Percentiles rank a stretch among this genome's conserved stretches.
Conservation (phyloP, 306 rosid genomes). For the Neltuma alba region DNA sequence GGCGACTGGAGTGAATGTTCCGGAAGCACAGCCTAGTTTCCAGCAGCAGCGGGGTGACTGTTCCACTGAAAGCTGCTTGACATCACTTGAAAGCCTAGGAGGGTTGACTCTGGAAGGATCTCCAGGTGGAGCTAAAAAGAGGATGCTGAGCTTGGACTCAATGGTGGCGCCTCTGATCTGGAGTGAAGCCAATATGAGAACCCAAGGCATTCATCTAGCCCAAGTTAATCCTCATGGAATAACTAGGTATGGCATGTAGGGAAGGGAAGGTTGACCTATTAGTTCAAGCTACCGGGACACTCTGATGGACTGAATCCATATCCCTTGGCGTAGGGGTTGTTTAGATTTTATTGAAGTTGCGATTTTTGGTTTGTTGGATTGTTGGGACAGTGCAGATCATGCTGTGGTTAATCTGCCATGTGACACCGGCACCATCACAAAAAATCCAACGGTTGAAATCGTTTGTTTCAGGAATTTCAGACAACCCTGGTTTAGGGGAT, state of each 20-base stretch:
- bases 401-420: background rate
- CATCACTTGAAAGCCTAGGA: slow-evolving; percentile 11
- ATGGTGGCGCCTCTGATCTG: slow-evolving; percentile 11
- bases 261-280: background rate
- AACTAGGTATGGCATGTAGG: slow-evolving; percentile 10
- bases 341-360: background rate
- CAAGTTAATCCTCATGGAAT: slow-evolving; percentile 2
- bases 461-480: background rate
- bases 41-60: background rate
- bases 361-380: background rate
- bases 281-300: background rate
- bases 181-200: slow-evolving; percentile 21
- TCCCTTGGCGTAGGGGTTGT: background rate
- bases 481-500: background rate
- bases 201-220: background rate
- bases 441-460: background rate
- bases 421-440: background rate
- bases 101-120: slow-evolving; percentile 14
- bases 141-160: background rate
- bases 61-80: slow-evolving; percentile 1
- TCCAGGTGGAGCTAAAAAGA: background rate
- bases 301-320: background rate
- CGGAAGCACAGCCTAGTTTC: background rate
- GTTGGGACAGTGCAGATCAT: background rate
- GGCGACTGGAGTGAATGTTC: background rate